phyloP scores from a whole-genome alignment of 805 yeast genomes.

The Cyberlindnera xishuangbannaensis region DNA sequence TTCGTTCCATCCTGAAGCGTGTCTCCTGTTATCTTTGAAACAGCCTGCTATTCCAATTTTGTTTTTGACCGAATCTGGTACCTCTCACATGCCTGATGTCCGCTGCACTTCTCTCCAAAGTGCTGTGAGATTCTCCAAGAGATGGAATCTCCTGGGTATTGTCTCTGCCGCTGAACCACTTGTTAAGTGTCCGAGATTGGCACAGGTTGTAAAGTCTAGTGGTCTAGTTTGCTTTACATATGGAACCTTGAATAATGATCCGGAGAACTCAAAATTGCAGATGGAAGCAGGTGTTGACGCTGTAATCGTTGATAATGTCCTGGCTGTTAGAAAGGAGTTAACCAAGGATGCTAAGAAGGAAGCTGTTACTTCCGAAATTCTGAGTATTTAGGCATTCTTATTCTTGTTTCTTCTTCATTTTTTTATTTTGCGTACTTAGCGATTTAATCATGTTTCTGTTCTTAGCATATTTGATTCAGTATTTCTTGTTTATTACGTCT shows the following conservation, averaged over 20 bases:
- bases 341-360: conserved; percentile 29
- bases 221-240: conserved; percentile 93
- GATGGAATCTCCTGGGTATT: conserved; percentile 88
- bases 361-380: too few relatives aligned
- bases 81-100: conserved; percentile 79
- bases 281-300: conserved; percentile 97
- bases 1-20: conserved; percentile 91
- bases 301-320: conserved; percentile 91
- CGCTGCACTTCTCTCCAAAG: conserved; percentile 84
- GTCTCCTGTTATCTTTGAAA: conserved; percentile 77
- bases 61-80: conserved; percentile 86
- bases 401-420: too few relatives aligned
- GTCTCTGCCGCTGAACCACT: conserved; percentile 86
- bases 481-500: too few relatives aligned
- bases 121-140: conserved; percentile 84
- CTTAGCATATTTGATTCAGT: too few relatives aligned
- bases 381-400: too few relatives aligned
- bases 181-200: conserved; percentile 84
- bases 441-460: too few relatives aligned
- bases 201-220: conserved; percentile 82
- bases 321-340: conserved; percentile 86
- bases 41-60: conserved; percentile 92
- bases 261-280: conserved; percentile 76
- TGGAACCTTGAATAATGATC: conserved; percentile 79
- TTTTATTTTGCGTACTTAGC: too few relatives aligned